phyloP scores from a whole-genome alignment of 148 eudicot genomes.

The Heliosperma pusillum region DNA sequence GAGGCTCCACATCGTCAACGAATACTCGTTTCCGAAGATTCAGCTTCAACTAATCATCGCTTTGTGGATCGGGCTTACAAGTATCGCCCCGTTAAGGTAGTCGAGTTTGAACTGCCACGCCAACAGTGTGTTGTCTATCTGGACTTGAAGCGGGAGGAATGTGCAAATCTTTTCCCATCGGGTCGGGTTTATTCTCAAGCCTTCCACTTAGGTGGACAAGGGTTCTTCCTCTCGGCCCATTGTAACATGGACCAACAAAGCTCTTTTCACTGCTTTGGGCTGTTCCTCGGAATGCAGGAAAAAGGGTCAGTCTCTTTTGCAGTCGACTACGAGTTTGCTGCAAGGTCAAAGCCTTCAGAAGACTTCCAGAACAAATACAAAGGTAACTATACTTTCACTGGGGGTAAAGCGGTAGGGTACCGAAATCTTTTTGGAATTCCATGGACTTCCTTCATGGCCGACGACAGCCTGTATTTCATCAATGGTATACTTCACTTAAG shows the following conservation, averaged over 20 bases:
- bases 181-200: constrained; percentile 90
- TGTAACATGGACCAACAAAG: constrained; percentile 95
- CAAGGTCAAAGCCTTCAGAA: constrained; percentile 71
- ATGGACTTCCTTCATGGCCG: constrained; percentile 85
- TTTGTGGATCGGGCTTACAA: constrained; percentile 75
- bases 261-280: constrained; percentile 78
- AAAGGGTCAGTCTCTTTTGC: constrained; percentile 85
- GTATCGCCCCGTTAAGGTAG: constrained; percentile 80
- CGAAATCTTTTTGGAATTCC: constrained; percentile 81
- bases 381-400: constrained; percentile 83
- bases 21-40: constrained; percentile 53
- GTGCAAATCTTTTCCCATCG: constrained; percentile 64
- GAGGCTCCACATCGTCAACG: constrained; percentile 90
- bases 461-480: constrained; percentile 80
- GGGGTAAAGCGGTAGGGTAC: constrained; percentile 90
- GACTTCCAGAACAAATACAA: constrained; percentile 80
- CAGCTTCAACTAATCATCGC: constrained; percentile 46
- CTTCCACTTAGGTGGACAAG: constrained; percentile 90
- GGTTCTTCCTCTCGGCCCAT: constrained; percentile 89
- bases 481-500: constrained; percentile 70
- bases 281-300: constrained; percentile 91
- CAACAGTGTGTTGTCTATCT: constrained; percentile 87
- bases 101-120: constrained; percentile 77
- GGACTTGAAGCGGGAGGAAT: constrained; percentile 74
- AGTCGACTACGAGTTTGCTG: constrained; percentile 86